Evolutionary conservation across 805 yeast species (phyloP).

Genomic region (Candida mattraensis): DNA sequence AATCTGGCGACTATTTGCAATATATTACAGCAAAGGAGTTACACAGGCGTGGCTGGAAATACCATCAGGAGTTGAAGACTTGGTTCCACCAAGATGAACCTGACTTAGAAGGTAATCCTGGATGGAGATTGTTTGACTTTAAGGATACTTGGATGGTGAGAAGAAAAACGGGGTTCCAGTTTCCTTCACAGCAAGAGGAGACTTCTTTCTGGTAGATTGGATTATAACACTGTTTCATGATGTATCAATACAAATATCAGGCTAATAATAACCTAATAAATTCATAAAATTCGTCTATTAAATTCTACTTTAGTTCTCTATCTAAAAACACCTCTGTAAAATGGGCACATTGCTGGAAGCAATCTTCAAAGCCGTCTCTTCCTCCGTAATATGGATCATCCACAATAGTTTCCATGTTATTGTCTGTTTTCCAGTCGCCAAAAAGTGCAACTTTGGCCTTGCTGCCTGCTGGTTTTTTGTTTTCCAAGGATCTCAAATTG

Average conservation of each 20-base stretch:
- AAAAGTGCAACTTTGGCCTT: conserved; percentile 59
- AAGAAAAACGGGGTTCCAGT: conserved; percentile 40
- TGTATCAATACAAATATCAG: background rate
- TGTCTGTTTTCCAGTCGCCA: conserved; percentile 75
- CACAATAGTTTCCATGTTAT: conserved; percentile 53
- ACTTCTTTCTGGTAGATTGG: conserved; percentile 17
- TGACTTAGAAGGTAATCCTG: conserved; percentile 48
- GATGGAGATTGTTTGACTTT: conserved; percentile 81
- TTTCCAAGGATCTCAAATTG: conserved; percentile 51
- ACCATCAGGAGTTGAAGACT: conserved; percentile 67
- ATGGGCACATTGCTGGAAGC: conserved; percentile 70
- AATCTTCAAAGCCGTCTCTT: conserved; percentile 73
- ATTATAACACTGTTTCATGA: conserved; percentile 8
- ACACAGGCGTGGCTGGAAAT: conserved; percentile 76
- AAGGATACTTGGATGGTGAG: conserved; percentile 46
- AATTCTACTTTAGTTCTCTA: conserved; percentile 36
- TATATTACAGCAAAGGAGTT: conserved; percentile 80
- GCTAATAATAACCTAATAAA: background rate
- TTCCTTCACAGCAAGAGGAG: conserved; percentile 35
- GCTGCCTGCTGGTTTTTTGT: conserved; percentile 50
- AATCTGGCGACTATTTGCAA: conserved; percentile 62
- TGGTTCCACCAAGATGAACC: conserved; percentile 69
- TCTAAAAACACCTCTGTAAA: conserved; percentile 72
- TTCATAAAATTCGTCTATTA: background rate
- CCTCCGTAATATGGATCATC: conserved; percentile 96